These are phyloP conservation scores for Zymoseptoria brevis DNA, from an alignment of 2,329 filamentous ascomycete species.

Conservation along the genomic window DNA sequence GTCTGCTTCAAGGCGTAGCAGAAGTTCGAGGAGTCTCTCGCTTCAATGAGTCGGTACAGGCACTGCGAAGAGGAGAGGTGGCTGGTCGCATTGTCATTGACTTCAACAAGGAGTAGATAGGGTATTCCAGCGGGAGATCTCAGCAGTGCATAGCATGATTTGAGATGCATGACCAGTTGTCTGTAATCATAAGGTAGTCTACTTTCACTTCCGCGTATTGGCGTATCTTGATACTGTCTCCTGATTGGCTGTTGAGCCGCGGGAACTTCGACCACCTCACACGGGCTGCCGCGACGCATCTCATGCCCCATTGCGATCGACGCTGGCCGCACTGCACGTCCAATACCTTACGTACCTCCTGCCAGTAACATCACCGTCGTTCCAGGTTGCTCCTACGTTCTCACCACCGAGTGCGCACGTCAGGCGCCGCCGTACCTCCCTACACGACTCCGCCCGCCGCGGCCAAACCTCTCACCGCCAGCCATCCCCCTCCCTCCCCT, in stretches of 20 bases:
- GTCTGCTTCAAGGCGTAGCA: constrained; percentile 43
- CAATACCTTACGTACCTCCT: background rate
- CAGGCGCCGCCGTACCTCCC: background rate
- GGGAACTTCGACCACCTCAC: background rate
- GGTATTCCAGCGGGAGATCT: background rate
- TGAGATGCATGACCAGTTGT: background rate
- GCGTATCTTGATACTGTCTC: background rate
- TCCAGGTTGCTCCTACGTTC: background rate
- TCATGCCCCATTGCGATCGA: background rate
- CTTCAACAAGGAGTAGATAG: constrained; percentile 38
- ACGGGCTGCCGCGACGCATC: background rate
- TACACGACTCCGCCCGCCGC: background rate
- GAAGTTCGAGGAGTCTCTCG: constrained; percentile 42
- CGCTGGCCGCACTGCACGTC: background rate
- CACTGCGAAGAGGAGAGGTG: constrained; percentile 43
- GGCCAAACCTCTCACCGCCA: background rate
- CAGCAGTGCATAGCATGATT: background rate
- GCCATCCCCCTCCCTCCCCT: constrained; percentile 1
- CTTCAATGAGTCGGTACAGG: constrained; percentile 44
- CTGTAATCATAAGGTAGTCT: background rate
- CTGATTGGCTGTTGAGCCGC: background rate
- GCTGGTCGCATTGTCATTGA: constrained; percentile 48
- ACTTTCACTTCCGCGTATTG: background rate
- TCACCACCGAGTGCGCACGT: background rate
- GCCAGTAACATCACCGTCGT: background rate